phyloP scores from a whole-genome alignment of 306 rosid species.

The Dryas octopetala region DNA sequence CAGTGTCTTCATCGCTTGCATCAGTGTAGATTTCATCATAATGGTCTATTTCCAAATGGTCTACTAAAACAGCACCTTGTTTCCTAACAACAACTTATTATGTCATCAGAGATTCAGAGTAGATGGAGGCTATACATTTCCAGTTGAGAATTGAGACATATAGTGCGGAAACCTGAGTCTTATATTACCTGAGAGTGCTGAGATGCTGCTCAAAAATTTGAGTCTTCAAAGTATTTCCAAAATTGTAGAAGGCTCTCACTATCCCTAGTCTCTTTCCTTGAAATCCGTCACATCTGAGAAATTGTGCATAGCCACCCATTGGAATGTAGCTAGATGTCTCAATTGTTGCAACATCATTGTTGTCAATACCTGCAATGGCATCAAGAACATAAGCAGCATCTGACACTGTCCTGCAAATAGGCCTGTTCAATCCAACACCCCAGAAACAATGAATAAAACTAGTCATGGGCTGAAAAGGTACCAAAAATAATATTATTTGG shows the following conservation, averaged over 20 bases:
- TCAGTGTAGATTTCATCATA: neutral
- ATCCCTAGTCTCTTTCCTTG: constrained; percentile 55
- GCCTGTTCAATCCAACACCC: constrained; percentile 33
- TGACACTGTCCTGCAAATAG: constrained; percentile 70
- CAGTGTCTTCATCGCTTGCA: neutral
- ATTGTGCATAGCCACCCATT: constrained; percentile 53
- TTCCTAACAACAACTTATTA: constrained; percentile 29
- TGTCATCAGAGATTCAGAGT: neutral
- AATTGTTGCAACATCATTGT: constrained; percentile 46
- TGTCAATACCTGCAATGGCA: constrained; percentile 65
- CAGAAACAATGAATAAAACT: neutral
- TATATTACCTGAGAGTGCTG: constrained; percentile 50
- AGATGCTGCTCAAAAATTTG: constrained; percentile 47
- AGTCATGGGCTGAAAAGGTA: neutral
- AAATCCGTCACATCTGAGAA: constrained; percentile 47
- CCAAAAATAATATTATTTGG: neutral
- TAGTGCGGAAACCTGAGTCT: neutral
- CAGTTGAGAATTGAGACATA: neutral
- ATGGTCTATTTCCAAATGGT: constrained; percentile 40
- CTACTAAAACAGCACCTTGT: constrained; percentile 48
- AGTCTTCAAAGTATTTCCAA: constrained; percentile 20
- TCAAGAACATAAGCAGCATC: constrained; percentile 78
- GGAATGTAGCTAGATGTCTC: constrained; percentile 52
- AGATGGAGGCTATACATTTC: neutral
- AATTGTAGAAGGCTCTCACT: constrained; percentile 30